These are phyloP conservation scores for Sherardia arvensis DNA, from an alignment of 257 asterid genomes.

Conservation along the genomic window DNA sequence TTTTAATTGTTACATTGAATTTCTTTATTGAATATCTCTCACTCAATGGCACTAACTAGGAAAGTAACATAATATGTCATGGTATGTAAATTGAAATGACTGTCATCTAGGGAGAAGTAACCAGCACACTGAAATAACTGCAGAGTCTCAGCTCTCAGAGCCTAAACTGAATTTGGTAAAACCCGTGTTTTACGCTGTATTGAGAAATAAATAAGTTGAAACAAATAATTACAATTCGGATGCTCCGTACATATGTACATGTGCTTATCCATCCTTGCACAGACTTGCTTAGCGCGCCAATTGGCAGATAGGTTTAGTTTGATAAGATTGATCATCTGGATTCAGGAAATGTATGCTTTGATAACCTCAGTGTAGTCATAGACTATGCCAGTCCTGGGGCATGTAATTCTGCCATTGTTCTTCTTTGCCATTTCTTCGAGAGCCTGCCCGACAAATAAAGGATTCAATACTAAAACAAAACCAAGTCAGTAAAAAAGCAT, in stretches of 20 bases:
- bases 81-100: too few species aligned
- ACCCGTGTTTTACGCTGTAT: not conserved
- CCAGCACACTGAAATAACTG: not conserved
- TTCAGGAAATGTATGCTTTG: constrained; percentile 81
- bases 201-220: not conserved
- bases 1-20: too few species aligned
- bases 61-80: too few species aligned
- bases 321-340: not conserved
- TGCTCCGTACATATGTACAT: constrained; percentile 9
- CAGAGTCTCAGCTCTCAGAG: not conserved
- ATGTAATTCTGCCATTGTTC: constrained; percentile 67
- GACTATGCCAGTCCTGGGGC: constrained; percentile 72
- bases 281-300: not conserved
- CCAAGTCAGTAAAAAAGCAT: not conserved
- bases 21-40: too few species aligned
- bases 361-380: constrained; percentile 61
- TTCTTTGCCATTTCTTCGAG: constrained; percentile 85
- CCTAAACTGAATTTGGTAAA: not conserved
- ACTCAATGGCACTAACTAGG: too few species aligned
- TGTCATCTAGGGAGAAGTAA: too few species aligned
- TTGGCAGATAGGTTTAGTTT: not conserved
- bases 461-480: not conserved
- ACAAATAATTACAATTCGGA: constrained; percentile 5
- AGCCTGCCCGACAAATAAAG: constrained; percentile 38
- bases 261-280: not conserved